phyloP scores from a whole-genome alignment of 2,329 filamentous ascomycete species.

The Ilyonectria sp. region DNA sequence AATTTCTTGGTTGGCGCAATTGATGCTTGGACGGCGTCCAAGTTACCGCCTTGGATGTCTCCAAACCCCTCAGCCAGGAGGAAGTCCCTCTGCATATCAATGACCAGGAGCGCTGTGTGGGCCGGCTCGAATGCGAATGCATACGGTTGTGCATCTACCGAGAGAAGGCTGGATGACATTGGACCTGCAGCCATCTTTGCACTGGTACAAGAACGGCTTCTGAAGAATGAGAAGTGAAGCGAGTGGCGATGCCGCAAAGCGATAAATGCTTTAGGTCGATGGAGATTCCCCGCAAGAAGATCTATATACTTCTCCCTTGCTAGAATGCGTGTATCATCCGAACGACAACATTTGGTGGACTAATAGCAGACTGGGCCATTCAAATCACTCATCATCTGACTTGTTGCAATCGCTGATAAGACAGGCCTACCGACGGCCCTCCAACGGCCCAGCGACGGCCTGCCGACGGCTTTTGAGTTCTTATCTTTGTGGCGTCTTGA shows the following conservation, averaged over 20 bases:
- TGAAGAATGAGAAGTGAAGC: neutral
- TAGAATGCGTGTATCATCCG: neutral
- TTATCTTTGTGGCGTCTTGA: slow-evolving; percentile 14
- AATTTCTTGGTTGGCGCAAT: slow-evolving; percentile 56
- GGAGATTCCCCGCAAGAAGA: neutral
- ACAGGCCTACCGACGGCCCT: slow-evolving; percentile 3
- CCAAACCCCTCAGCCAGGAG: slow-evolving; percentile 64
- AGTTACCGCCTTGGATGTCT: slow-evolving; percentile 61
- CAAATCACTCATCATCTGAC: slow-evolving; percentile 3
- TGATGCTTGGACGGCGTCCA: slow-evolving; percentile 50
- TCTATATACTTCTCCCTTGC: slow-evolving; percentile 6
- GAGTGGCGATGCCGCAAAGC: neutral
- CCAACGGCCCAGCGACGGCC: neutral
- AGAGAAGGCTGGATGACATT: slow-evolving; percentile 5
- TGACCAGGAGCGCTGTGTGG: slow-evolving; percentile 66
- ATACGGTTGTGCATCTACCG: slow-evolving; percentile 40
- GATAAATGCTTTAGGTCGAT: neutral
- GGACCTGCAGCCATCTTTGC: slow-evolving; percentile 1
- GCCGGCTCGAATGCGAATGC: slow-evolving; percentile 53
- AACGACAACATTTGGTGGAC: neutral
- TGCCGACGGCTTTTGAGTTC: neutral
- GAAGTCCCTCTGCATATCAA: slow-evolving; percentile 71
- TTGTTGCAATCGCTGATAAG: slow-evolving; percentile 3
- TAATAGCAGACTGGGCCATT: neutral
- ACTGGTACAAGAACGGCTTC: neutral